These are phyloP conservation scores for Pseudocercospora cruenta DNA, from an alignment of 2,329 filamentous ascomycete genomes.

Conservation along the genomic window DNA sequence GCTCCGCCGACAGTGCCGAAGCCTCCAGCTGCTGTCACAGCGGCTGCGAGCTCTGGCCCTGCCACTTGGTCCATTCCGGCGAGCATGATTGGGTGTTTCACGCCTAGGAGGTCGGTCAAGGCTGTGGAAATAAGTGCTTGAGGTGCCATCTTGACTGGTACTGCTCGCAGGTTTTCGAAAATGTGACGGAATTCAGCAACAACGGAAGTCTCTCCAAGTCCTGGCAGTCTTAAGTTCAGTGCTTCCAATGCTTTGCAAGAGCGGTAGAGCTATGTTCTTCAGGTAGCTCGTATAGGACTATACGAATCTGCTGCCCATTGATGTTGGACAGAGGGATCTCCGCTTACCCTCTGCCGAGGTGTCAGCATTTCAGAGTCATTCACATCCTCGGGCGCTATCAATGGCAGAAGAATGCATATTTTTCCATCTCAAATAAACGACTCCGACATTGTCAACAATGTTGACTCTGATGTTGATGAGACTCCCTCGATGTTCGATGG, in stretches of 20 bases:
- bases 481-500: not conserved
- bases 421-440: not conserved
- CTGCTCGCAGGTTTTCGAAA: not conserved
- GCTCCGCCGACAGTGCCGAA: conserved; percentile 93
- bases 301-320: not conserved
- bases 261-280: not conserved
- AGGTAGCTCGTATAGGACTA: not conserved
- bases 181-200: not conserved
- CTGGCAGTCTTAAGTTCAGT: too few relatives aligned
- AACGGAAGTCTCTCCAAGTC: not conserved
- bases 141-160: conserved; percentile 55
- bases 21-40: conserved; percentile 93
- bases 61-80: conserved; percentile 99
- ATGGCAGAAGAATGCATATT: not conserved
- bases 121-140: conserved; percentile 67
- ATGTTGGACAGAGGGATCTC: not conserved
- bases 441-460: not conserved
- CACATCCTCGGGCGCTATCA: not conserved
- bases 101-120: conserved; percentile 90
- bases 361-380: not conserved
- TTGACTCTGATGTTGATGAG: not conserved
- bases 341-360: not conserved
- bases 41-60: conserved; percentile 90
- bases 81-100: conserved; percentile 91
- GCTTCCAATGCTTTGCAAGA: not conserved